These are phyloP conservation scores for Phaeodactylum tricornutum DNA, from an alignment of 108 stramenopile species.

Conservation along the genomic window DNA sequence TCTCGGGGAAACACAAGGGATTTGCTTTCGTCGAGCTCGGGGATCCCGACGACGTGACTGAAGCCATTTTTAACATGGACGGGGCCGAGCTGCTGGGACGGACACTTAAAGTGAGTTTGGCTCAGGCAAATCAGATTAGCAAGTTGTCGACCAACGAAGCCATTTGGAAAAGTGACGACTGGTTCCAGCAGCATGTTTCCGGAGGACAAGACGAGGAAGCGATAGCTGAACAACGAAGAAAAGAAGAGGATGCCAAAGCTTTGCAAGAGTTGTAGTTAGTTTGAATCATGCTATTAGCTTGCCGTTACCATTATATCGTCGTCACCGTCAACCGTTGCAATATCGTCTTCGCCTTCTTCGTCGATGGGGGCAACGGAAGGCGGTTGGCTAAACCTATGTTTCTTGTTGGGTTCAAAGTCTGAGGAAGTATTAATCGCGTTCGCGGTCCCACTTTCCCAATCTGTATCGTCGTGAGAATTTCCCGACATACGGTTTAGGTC, in stretches of 20 bases:
- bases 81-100: conserved; percentile 81
- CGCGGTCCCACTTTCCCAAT: too few species aligned
- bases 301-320: background rate
- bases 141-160: conserved; percentile 47
- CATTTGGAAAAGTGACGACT: conserved; percentile 80
- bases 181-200: conserved; percentile 33
- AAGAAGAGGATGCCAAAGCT: conserved; percentile 4
- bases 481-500: too few species aligned
- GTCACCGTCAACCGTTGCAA: background rate
- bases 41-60: conserved; percentile 70
- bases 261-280: conserved; percentile 3
- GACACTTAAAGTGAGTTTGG: conserved; percentile 77
- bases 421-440: too few species aligned
- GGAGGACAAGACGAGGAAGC: background rate
- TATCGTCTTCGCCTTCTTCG: background rate
- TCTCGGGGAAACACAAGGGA: conserved; percentile 56
- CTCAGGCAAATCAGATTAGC: conserved; percentile 57
- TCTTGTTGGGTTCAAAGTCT: background rate
- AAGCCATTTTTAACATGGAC: conserved; percentile 96
- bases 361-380: background rate
- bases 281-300: background rate
- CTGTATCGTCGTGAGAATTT: too few species aligned
- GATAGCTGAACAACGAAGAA: background rate
- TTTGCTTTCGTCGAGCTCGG: conserved; percentile 93
- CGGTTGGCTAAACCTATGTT: background rate